Evolutionary conservation across 805 yeast species (phyloP), one percentile per base, ranked within the genome.

Genomic region (Jamesozyma lodderae): DNA sequence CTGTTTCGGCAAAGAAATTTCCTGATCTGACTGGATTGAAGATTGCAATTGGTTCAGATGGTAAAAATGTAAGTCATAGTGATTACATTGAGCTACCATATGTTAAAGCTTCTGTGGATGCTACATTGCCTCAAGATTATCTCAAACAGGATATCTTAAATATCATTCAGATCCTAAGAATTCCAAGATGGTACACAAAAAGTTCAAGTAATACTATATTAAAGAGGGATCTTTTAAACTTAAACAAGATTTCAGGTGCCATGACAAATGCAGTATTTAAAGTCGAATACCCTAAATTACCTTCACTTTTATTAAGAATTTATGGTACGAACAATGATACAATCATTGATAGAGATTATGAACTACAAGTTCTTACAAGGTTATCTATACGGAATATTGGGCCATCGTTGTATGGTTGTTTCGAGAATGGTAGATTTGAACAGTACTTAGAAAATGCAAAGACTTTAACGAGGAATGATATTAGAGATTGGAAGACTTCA

Each of bases 381-480:
- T 69, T 92, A 44, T 80, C 94, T 1, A 66, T 68, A 35, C 77
- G 79, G 47, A 76, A 77, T 40, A 90, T 92, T 44, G 98, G 98
- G 0, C 96, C 98, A 1, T 73, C 77, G 44, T 62, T 92, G 36
- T 67, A 84, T 53, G 98, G 98, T 2, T 85, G 90, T 33, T 92
- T 92, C 59, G 66, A 77, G 31, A 92, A 92, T 57, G 98, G 98
- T 35, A 69, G 98, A 44, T 81, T 92, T 50, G 98, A 92, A 63
- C 96, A 92, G 62, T 92, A 81, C 52, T 66, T 92, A 45, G 84
- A 81, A 37, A 81, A 90, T 41, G 90, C 94, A 16, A 66, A 72
- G 38, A 80, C 97, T 1, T 69, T 92, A 49, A 76, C 78, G 26
- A 80, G 76, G 46, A 69, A 73, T 6, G 85, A 84, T 48, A 74